Percentiles rank a stretch among this genome's conserved stretches.
Conservation (phyloP, 805 yeast genomes). For the Candida schatavii region DNA sequence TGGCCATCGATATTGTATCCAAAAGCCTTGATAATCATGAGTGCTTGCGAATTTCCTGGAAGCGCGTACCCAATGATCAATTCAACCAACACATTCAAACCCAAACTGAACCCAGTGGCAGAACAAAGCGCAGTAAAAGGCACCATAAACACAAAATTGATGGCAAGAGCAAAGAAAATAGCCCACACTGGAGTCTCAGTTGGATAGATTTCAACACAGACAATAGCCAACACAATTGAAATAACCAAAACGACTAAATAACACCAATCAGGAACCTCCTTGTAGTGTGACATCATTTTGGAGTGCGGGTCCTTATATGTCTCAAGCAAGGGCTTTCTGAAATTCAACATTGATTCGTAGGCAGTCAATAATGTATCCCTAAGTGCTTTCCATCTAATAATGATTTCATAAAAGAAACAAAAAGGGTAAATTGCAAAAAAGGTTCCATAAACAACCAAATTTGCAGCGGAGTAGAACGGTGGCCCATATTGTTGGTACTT, state of each 20-base stretch:
- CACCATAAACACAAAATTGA: constrained; percentile 19
- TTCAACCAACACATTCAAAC: constrained; percentile 17
- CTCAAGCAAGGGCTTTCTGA: constrained; percentile 19
- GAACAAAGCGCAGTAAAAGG: constrained; percentile 16
- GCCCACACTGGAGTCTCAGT: constrained; percentile 22
- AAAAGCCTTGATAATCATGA: constrained; percentile 19
- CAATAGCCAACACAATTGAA: constrained; percentile 25
- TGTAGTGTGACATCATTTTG: constrained; percentile 29
- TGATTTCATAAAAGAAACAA: constrained; percentile 16
- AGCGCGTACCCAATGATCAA: constrained; percentile 23
- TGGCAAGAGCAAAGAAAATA: too few species aligned
- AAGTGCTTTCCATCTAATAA: constrained; percentile 8
- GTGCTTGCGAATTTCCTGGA: constrained; percentile 23
- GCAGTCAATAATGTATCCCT: too few species aligned
- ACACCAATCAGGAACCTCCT: constrained; percentile 38
- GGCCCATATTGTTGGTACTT: constrained; percentile 24
- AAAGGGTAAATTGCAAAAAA: constrained; percentile 28
- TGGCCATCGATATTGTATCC: constrained; percentile 30
- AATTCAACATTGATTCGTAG: constrained; percentile 12
- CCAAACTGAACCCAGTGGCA: constrained; percentile 11
- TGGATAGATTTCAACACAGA: constrained; percentile 14
- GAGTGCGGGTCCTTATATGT: constrained; percentile 25
- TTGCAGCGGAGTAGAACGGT: constrained; percentile 28
- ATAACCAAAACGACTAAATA: constrained; percentile 22
- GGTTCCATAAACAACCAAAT: constrained; percentile 25